Evolutionary conservation across 768 basidiomycete species (phyloP).

Genomic region (Rhodotorula paludigena): DNA sequence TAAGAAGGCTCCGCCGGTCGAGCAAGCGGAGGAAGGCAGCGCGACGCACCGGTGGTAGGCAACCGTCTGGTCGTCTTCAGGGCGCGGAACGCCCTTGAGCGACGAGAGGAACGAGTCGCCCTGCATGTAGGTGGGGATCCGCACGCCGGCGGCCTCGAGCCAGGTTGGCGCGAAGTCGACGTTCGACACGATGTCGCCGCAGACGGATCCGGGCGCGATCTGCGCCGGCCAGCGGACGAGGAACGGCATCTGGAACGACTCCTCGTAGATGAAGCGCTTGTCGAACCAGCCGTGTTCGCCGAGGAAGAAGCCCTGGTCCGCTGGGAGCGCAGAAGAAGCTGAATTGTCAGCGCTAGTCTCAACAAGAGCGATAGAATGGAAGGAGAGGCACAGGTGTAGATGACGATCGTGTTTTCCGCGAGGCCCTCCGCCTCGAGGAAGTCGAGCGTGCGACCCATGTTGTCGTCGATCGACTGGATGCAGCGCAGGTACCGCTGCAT

Average conservation of each 20-base stretch:
- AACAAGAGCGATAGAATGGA: background rate
- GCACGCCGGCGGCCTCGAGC: constrained; percentile 18
- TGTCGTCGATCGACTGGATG: constrained; percentile 40
- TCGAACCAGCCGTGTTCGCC: constrained; percentile 41
- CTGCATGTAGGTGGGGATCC: constrained; percentile 29
- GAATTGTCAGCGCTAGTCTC: too few relatives aligned
- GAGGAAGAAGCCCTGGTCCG: constrained; percentile 40
- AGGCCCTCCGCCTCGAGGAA: constrained; percentile 32
- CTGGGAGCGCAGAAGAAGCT: constrained; percentile 10
- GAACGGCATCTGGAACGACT: constrained; percentile 37
- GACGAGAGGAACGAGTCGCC: constrained; percentile 20
- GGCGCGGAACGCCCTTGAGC: background rate
- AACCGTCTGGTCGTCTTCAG: constrained; percentile 13
- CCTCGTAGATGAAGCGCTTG: constrained; percentile 40
- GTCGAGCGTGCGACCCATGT: constrained; percentile 37
- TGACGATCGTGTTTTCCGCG: constrained; percentile 36
- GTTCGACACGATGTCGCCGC: constrained; percentile 26
- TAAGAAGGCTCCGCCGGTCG: background rate
- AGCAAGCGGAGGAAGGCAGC: too few relatives aligned
- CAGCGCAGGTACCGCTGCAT: constrained; percentile 41
- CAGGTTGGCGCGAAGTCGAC: constrained; percentile 33
- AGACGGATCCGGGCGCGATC: constrained; percentile 26
- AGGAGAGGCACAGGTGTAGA: constrained; percentile 32
- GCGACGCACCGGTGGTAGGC: constrained; percentile 13
- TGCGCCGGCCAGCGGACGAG: constrained; percentile 13